These are phyloP conservation scores for Paxillus rubicundulus DNA, from an alignment of 768 basidiomycete genomes.

Conservation along the genomic window DNA sequence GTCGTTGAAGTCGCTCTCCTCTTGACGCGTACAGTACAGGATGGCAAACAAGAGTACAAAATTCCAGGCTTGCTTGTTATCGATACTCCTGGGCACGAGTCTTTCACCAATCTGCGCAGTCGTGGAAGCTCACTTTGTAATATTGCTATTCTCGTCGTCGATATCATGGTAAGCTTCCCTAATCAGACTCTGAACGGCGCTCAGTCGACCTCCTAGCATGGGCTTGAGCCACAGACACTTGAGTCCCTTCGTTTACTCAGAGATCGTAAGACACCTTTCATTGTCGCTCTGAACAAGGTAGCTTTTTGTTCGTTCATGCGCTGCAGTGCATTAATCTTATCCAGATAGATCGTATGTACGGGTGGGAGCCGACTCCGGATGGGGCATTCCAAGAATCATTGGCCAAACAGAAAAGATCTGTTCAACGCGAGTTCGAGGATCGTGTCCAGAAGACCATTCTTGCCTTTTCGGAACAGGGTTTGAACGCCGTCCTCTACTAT, in stretches of 20 bases:
- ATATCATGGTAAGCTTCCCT: constrained; percentile 77
- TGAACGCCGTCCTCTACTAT: constrained; percentile 95
- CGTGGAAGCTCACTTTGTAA: constrained; percentile 97
- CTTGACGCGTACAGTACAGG: constrained; percentile 40
- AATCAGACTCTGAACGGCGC: background rate
- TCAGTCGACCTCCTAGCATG: constrained; percentile 59
- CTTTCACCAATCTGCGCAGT: constrained; percentile 93
- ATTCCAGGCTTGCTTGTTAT: constrained; percentile 95
- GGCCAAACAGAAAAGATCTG: constrained; percentile 71
- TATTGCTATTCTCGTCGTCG: constrained; percentile 97
- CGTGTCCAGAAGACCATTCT: constrained; percentile 81
- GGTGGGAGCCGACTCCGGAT: constrained; percentile 89
- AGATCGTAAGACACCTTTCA: constrained; percentile 96
- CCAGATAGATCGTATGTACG: constrained; percentile 96
- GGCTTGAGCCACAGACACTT: constrained; percentile 95
- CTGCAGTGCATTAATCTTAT: constrained; percentile 6
- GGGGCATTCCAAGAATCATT: constrained; percentile 91
- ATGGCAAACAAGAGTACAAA: constrained; percentile 86
- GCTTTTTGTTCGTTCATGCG: constrained; percentile 1
- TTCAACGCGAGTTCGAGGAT: constrained; percentile 91
- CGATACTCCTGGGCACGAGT: constrained; percentile 99
- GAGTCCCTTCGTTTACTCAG: constrained; percentile 91
- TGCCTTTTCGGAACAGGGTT: constrained; percentile 96
- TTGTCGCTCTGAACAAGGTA: constrained; percentile 97
- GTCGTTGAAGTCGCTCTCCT: background rate